These are phyloP conservation scores for Luvunga scandens DNA, from an alignment of 345 rosid genomes.

Conservation along the genomic window DNA sequence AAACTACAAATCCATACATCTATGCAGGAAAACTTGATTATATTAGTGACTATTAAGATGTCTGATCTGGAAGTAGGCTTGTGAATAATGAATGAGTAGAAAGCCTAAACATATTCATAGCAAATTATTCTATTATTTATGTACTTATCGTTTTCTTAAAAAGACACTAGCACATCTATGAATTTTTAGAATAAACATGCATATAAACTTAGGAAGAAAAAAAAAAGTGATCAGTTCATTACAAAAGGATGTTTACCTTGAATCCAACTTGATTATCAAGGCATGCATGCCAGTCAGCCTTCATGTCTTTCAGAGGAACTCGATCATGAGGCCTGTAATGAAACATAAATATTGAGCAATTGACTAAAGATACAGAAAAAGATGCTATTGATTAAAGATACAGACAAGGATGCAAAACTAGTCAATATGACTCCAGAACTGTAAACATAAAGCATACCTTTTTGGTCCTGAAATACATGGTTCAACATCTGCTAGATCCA, in stretches of 20 bases:
- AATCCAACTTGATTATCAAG: constrained; percentile 71
- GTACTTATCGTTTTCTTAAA: background rate
- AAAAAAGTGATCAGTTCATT: background rate
- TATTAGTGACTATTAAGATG: background rate
- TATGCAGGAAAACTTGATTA: background rate
- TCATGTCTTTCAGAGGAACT: constrained; percentile 76
- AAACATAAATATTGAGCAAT: constrained; percentile 10
- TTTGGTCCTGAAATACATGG: constrained; percentile 93
- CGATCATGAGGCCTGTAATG: constrained; percentile 75
- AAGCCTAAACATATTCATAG: background rate
- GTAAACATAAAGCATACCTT: constrained; percentile 37
- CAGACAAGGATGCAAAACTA: background rate
- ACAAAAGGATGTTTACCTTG: constrained; percentile 38
- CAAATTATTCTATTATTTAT: background rate
- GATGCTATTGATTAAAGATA: background rate
- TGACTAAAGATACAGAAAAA: background rate
- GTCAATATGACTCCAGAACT: background rate
- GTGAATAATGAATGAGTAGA: background rate
- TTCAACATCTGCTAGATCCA: constrained; percentile 73
- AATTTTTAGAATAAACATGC: background rate
- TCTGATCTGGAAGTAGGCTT: background rate
- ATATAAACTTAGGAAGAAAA: background rate
- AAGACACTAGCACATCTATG: background rate
- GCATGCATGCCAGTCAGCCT: constrained; percentile 89
- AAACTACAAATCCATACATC: background rate